Evolutionary conservation across 345 rosid genomes (phyloP).

Genomic region (Lepidium didymum): DNA sequence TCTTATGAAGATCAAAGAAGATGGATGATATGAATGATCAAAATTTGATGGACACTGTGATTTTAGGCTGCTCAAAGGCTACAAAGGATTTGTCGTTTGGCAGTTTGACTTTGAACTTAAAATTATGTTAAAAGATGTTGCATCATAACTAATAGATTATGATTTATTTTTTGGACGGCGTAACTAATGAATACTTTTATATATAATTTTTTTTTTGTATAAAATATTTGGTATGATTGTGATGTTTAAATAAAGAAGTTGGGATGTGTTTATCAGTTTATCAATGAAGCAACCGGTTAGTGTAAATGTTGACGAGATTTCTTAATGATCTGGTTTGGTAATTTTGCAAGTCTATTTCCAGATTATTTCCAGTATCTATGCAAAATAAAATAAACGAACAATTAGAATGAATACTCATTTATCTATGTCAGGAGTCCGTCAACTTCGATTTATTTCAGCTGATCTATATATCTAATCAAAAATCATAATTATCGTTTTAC

Average conservation of each 20-base stretch:
- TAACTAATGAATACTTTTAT: background rate
- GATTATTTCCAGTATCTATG: background rate
- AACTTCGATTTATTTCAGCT: background rate
- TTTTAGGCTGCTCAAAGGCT: constrained; percentile 19
- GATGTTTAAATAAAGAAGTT: constrained; percentile 21
- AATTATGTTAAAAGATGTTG: constrained; percentile 18
- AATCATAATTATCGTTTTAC: background rate
- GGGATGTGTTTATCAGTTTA: constrained; percentile 14
- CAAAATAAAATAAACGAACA: background rate
- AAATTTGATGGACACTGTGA: too few species aligned
- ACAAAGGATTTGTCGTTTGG: constrained; percentile 3
- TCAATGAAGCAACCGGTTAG: constrained; percentile 17
- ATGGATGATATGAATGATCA: too few species aligned
- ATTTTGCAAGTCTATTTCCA: background rate
- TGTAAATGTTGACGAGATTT: background rate
- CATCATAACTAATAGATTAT: constrained; percentile 6
- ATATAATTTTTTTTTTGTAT: background rate
- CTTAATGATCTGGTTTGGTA: background rate
- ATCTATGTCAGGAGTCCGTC: background rate
- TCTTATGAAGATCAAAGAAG: too few species aligned
- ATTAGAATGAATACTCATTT: background rate
- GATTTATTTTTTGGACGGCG: background rate
- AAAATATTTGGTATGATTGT: background rate
- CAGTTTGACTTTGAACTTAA: constrained; percentile 23
- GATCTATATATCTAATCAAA: background rate